Evolutionary conservation across 306 rosid species (phyloP).

Genomic region (peach (Prunus persica)): Prunus_persica_NCBIv2 NC_034009.1:35424001-35424500

Average conservation of each 20-base stretch:
- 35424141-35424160: too few relatives aligned
- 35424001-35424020: too few relatives aligned
- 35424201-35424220: background rate
- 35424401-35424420: background rate
- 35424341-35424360: too few relatives aligned
- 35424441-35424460: background rate
- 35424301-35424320: conserved; percentile 32
- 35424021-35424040: too few relatives aligned
- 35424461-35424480: background rate
- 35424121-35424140: too few relatives aligned
- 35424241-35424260: conserved; percentile 10
- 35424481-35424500: background rate
- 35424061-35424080: too few relatives aligned
- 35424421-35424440: background rate
- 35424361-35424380: conserved; percentile 6
- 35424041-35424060: too few relatives aligned
- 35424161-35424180: too few relatives aligned
- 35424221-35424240: conserved; percentile 5
- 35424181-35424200: background rate
- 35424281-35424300: conserved; percentile 36
- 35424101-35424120: too few relatives aligned
- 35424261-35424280: conserved; percentile 16
- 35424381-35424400: conserved; percentile 7
- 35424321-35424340: conserved; percentile 8
- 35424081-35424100: too few relatives aligned